A percentile compares a stretch with the other conserved stretches of the same genome.
These are phyloP conservation scores for Botrytis sinoallii DNA, from an alignment of 2,329 filamentous ascomycete genomes.

Conservation along the genomic window DNA sequence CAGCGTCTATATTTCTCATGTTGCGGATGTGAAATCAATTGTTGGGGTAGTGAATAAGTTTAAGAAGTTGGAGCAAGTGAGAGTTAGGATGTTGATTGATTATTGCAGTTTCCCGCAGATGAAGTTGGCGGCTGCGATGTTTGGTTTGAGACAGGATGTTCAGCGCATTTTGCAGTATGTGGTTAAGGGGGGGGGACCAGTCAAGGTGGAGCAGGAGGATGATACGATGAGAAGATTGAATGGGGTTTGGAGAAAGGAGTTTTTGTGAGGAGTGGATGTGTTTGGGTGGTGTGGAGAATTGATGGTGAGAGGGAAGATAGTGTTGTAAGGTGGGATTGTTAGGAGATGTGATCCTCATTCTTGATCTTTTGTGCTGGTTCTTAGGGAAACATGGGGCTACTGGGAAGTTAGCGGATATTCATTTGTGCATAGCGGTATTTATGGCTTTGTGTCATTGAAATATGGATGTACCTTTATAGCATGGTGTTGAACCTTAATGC, in stretches of 20 bases:
- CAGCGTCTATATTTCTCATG: background rate
- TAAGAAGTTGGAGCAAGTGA: background rate
- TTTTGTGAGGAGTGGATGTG: background rate
- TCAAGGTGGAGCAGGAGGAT: background rate
- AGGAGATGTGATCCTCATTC: background rate
- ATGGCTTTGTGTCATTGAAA: background rate
- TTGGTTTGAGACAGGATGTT: background rate
- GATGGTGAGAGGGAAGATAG: no score
- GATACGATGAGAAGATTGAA: background rate
- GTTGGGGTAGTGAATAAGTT: background rate
- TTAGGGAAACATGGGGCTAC: fast-evolving
- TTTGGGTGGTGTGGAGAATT: background rate
- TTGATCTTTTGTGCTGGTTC: background rate
- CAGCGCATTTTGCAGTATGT: background rate
- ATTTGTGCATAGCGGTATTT: background rate
- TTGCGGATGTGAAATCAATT: background rate
- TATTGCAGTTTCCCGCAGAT: background rate
- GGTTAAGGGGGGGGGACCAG: background rate
- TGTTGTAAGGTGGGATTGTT: background rate
- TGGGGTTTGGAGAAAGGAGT: background rate
- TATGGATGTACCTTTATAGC: background rate
- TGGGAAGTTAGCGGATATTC: background rate
- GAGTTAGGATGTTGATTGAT: background rate
- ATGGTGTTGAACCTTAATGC: no score
- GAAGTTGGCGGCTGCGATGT: background rate